Conservation (phyloP, 2,329 filamentous ascomycete species). For the Gremmenia infestans region DNA sequence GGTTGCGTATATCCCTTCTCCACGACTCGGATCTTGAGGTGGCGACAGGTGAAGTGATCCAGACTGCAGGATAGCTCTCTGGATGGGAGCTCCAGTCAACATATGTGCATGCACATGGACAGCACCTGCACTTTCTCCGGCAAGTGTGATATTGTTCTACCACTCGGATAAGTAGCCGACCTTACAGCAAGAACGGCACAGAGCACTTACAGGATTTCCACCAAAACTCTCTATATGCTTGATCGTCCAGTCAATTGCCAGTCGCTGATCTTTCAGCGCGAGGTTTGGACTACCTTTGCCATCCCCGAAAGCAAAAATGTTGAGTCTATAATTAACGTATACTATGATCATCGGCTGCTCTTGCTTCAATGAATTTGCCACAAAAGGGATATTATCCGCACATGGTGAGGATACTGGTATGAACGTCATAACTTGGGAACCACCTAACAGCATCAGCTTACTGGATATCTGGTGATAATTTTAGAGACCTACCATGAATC, state of each 20-base stretch:
- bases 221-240: slow-evolving; percentile 27
- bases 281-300: slow-evolving; percentile 34
- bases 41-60: no score
- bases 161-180: background rate
- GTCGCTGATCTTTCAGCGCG: slow-evolving; percentile 33
- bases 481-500: no score
- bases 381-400: slow-evolving; percentile 15
- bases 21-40: no score
- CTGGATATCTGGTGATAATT: no score
- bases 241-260: slow-evolving; percentile 31
- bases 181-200: no score
- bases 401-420: no score
- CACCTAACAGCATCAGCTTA: no score
- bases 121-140: slow-evolving; percentile 43
- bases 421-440: no score
- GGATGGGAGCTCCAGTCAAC: slow-evolving; percentile 30
- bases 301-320: slow-evolving; percentile 43
- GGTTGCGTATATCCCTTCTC: no score
- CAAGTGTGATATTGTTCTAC: slow-evolving; percentile 37
- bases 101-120: slow-evolving; percentile 41
- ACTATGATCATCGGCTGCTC: slow-evolving; percentile 38
- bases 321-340: slow-evolving; percentile 39
- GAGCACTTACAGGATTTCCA: slow-evolving; percentile 25
- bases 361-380: slow-evolving; percentile 32
- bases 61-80: background rate